Evolutionary conservation across 2,329 filamentous ascomycete species (phyloP).

Genomic region (Colletotrichum plurivorum): DNA sequence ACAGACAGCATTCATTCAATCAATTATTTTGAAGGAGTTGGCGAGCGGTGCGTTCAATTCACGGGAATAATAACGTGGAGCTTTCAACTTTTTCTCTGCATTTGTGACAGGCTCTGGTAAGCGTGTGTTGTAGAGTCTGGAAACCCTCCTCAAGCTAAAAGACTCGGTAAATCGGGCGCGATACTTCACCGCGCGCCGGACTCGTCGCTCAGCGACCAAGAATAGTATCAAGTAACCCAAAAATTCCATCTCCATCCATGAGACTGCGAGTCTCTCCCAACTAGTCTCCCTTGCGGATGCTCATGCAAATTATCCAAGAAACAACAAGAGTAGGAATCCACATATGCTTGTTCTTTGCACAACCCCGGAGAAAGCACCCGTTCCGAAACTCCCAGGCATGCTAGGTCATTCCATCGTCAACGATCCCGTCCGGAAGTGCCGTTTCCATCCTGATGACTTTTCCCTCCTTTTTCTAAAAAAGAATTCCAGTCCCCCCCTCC

Average conservation of each 20-base stretch:
- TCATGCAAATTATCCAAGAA: conserved; percentile 8
- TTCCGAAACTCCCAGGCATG: conserved; percentile 32
- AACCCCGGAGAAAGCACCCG: conserved; percentile 20
- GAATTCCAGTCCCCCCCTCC: background rate
- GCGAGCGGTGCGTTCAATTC: no score
- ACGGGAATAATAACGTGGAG: no score
- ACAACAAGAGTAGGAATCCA: background rate
- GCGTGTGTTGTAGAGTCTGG: conserved; percentile 27
- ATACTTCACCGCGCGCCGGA: background rate
- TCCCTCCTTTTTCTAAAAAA: conserved; percentile 20
- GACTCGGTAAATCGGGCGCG: conserved; percentile 7
- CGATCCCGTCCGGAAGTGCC: conserved; percentile 9
- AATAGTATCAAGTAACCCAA: conserved; percentile 2
- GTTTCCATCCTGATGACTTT: conserved; percentile 26
- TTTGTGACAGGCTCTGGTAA: conserved; percentile 25
- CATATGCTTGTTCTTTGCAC: conserved; percentile 30
- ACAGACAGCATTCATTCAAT: no score
- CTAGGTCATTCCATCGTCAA: conserved; percentile 36
- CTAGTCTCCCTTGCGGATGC: background rate
- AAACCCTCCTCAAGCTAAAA: background rate
- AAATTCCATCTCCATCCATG: background rate
- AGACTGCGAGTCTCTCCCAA: background rate
- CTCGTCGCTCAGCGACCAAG: conserved; percentile 32
- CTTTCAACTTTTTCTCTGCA: background rate
- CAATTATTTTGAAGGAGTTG: no score